A percentile compares a stretch with the other conserved stretches of the same genome.
These are phyloP conservation scores for Aspergillus sp. DNA, from an alignment of 2,329 filamentous ascomycete species.

Conservation along the genomic window DNA sequence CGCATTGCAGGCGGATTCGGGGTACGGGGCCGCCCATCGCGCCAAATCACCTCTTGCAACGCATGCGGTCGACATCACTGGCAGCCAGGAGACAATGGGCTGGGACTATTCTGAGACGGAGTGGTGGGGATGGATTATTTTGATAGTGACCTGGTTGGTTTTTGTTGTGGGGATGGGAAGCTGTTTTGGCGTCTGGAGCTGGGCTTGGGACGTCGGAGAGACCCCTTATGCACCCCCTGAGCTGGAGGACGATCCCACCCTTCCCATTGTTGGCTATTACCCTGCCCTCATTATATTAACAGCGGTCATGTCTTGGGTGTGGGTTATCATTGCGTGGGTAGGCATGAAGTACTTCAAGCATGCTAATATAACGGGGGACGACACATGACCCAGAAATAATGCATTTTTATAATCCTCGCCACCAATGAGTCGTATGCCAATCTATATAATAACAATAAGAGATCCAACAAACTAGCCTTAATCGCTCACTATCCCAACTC, in stretches of 20 bases:
- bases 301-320: slow-evolving; percentile 96
- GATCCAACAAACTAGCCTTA: background rate
- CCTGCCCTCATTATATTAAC: slow-evolving; percentile 91
- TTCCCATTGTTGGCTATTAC: slow-evolving; percentile 97
- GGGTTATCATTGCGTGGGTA: slow-evolving; percentile 96
- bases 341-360: slow-evolving; percentile 99
- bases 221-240: slow-evolving; percentile 95
- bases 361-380: slow-evolving; percentile 77
- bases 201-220: slow-evolving; percentile 98
- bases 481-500: background rate
- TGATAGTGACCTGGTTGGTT: slow-evolving; percentile 88
- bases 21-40: slow-evolving; percentile 30
- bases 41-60: slow-evolving; percentile 41
- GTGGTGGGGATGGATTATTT: slow-evolving; percentile 96
- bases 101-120: slow-evolving; percentile 95
- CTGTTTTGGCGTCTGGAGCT: slow-evolving; percentile 92
- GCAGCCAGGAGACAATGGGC: slow-evolving; percentile 42
- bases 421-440: background rate
- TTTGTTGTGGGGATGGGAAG: slow-evolving; percentile 97
- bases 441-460: slow-evolving; percentile 1
- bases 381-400: slow-evolving; percentile 33
- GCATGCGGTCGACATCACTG: slow-evolving; percentile 32
- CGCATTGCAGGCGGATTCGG: slow-evolving; percentile 41
- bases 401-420: background rate
- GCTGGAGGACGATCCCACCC: slow-evolving; percentile 87